Conservation (phyloP, 192 early-diverging fungal genomes). For the Backusella circina region DNA sequence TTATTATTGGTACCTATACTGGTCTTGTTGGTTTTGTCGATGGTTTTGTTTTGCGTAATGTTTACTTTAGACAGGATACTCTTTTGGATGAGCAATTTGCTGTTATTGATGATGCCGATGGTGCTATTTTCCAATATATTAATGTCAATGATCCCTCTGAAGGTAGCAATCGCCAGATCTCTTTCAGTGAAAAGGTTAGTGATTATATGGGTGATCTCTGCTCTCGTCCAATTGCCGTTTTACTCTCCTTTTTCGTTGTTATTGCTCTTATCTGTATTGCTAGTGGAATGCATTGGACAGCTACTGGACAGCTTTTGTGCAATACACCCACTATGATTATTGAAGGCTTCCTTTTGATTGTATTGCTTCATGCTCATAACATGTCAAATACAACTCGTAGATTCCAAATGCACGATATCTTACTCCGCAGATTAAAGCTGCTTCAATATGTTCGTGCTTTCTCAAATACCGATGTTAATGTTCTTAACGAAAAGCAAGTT, state of each 20-base stretch:
- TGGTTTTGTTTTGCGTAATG: constrained; percentile 18
- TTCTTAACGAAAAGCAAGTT: background rate
- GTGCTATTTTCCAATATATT: background rate
- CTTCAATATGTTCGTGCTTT: background rate
- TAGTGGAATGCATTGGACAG: constrained; percentile 19
- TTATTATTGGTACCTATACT: constrained; percentile 22
- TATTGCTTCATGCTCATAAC: constrained; percentile 20
- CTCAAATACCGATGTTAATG: background rate
- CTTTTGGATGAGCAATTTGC: constrained; percentile 13
- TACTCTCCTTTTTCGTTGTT: background rate
- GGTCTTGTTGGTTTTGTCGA: constrained; percentile 22
- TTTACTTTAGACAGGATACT: constrained; percentile 7
- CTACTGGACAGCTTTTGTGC: constrained; percentile 15
- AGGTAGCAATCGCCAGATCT: background rate
- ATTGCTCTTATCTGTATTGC: constrained; percentile 10
- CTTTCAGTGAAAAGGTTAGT: background rate
- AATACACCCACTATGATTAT: constrained; percentile 22
- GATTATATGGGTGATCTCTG: constrained; percentile 1
- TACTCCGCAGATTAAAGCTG: background rate
- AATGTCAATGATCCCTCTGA: background rate
- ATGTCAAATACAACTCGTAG: constrained; percentile 4
- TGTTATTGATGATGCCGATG: background rate
- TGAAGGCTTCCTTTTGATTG: constrained; percentile 19
- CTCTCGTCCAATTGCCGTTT: background rate
- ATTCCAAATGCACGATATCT: constrained; percentile 13